Evolutionary conservation across 768 basidiomycete species (phyloP).

Genomic region (Hydnomerulius pinastri): DNA sequence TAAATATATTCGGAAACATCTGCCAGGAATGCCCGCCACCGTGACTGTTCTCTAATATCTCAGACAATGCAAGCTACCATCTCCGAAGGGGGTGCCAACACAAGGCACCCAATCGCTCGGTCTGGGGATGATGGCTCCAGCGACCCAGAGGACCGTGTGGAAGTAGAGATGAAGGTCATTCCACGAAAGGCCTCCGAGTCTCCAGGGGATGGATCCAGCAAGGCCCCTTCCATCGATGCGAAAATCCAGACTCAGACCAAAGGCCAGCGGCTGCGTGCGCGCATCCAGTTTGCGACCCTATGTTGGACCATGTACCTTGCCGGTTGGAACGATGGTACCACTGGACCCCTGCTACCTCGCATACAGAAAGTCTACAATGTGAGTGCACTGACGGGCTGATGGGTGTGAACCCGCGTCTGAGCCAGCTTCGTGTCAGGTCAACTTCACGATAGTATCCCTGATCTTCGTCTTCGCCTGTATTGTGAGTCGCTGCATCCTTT

Average conservation of each 20-base stretch:
- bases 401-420: background rate
- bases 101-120: conserved; percentile 8
- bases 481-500: conserved; percentile 23
- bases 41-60: background rate
- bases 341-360: conserved; percentile 39
- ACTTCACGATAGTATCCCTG: conserved; percentile 42
- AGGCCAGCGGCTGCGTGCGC: conserved; percentile 21
- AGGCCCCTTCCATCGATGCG: background rate
- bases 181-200: background rate
- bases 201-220: background rate
- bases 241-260: conserved; percentile 16
- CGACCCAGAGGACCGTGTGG: background rate
- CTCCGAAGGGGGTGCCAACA: conserved; percentile 6
- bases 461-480: conserved; percentile 44
- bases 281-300: conserved; percentile 35
- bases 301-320: conserved; percentile 37
- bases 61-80: conserved; percentile 15
- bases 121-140: background rate
- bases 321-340: conserved; percentile 43
- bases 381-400: conserved; percentile 4
- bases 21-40: too few relatives aligned
- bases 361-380: conserved; percentile 41
- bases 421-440: conserved; percentile 28
- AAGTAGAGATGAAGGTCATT: conserved; percentile 11
- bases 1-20: too few relatives aligned